Evolutionary conservation across 768 basidiomycete species (phyloP), one percentile per base, ranked within the genome.

Genomic region (Clitopilus passeckerianus): DNA sequence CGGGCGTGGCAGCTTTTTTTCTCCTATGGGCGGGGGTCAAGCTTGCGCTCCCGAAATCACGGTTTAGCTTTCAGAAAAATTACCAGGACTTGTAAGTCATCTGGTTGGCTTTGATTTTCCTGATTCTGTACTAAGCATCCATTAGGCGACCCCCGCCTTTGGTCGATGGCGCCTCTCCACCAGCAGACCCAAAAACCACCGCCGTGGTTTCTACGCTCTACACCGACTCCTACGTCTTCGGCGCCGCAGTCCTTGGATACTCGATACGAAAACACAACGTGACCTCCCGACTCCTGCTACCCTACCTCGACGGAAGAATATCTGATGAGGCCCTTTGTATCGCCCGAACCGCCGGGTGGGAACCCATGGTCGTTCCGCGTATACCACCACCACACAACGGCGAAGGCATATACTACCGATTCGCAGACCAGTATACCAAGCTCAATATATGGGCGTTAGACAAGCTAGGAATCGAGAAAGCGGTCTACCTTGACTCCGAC

Each of bases 371-470:
- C 5, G 72, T 79, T 24, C 64, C 68, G 9, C 69, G 67, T 20
- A 76, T 79, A 52, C 64, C 71, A 1, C 78, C 78, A 12, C 78
- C 79, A 0, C 66, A 73, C 59, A 54, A 66, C 37, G 76, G 77
- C 53, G 58, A 63, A 20, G 76, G 74, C 9, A 64, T 76, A 33
- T 63, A 72, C 63, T 46, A 60, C 37, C 72, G 72, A 53, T 77
- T 75, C 64, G 20, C 65, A 33, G 79, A 79, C 63, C 74, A 77
- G 56, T 79, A 76, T 70, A 77, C 79, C 9, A 79, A 78, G 59
- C 71, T 79, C 5, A 69, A 68, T 34, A 68, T 79, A 6, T 80
- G 78, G 79, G 66, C 64, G 44, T 64, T 79, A 30, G 72, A 74
- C 54, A 56, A 58, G 53, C 56, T 67, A 1, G 71, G 75, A 41